phyloP scores from a whole-genome alignment of 805 yeast species.

The Yueomyces sp. region DNA sequence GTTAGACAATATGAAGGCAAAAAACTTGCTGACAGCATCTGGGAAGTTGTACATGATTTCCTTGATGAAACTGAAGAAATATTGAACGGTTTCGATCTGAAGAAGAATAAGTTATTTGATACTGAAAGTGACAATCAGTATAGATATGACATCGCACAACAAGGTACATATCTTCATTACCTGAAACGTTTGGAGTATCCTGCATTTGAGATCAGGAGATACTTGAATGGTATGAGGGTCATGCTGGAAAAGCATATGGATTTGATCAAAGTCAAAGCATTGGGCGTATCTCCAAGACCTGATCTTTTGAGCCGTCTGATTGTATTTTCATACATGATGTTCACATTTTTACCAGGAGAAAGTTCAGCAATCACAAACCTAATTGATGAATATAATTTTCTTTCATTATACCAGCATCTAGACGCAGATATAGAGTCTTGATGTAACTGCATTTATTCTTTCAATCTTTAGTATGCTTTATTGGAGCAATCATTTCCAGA shows the following conservation, averaged over 20 bases:
- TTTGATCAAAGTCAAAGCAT: conserved; percentile 6
- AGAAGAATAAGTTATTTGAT: conserved; percentile 35
- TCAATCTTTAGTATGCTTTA: too few relatives aligned
- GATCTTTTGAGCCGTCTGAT: conserved; percentile 11
- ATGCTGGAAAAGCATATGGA: conserved; percentile 1
- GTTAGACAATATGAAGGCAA: conserved; percentile 1
- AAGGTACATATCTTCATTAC: conserved; percentile 11
- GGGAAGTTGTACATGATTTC: neutral
- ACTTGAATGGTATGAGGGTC: neutral
- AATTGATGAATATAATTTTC: neutral
- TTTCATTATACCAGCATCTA: neutral
- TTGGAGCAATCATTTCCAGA: too few relatives aligned
- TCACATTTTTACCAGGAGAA: neutral
- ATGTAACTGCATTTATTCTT: too few relatives aligned
- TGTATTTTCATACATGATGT: conserved; percentile 5
- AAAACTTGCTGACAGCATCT: neutral
- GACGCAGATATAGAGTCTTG: too few relatives aligned
- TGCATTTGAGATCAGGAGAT: neutral
- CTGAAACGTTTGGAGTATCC: conserved; percentile 3
- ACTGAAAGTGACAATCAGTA: conserved; percentile 58
- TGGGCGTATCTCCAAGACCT: conserved; percentile 17
- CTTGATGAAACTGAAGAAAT: neutral
- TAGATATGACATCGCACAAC: conserved; percentile 32
- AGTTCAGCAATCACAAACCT: neutral
- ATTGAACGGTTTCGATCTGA: neutral